Conservation (phyloP, 345 rosid genomes). For the Populus tremula region DNA sequence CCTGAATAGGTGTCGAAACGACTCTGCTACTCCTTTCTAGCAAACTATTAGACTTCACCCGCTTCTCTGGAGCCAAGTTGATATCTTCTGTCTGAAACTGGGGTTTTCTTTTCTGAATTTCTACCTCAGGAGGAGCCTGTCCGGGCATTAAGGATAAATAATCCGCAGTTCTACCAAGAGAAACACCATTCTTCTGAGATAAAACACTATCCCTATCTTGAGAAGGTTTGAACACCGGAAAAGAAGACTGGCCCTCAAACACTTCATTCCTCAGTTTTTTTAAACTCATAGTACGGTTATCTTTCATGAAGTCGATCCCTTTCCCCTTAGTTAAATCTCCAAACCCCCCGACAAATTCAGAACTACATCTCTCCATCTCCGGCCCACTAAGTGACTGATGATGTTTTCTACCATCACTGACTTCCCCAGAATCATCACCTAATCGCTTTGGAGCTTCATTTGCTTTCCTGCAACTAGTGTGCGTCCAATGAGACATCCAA, state of each 20-base stretch:
- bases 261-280: conserved; percentile 26
- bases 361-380: conserved; percentile 18
- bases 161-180: conserved; percentile 1
- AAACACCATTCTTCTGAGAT: conserved; percentile 19
- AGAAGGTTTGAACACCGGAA: conserved; percentile 30
- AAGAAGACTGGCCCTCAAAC: conserved; percentile 21
- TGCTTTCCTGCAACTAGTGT: conserved; percentile 19
- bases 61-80: conserved; percentile 20
- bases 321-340: conserved; percentile 24
- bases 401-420: conserved; percentile 7
- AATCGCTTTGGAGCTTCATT: conserved; percentile 14
- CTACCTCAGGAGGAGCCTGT: conserved; percentile 22
- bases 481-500: conserved; percentile 76
- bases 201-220: conserved; percentile 10
- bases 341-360: conserved; percentile 19
- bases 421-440: conserved; percentile 16
- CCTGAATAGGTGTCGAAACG: conserved; percentile 26
- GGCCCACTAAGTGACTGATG: neutral
- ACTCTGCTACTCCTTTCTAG: conserved; percentile 20
- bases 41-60: conserved; percentile 24
- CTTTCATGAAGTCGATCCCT: conserved; percentile 23
- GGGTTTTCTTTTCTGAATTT: conserved; percentile 22
- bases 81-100: conserved; percentile 20
- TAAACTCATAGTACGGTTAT: conserved; percentile 17
- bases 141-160: neutral